phyloP scores from a whole-genome alignment of 768 basidiomycete species.

The Lactarius vividus region DNA sequence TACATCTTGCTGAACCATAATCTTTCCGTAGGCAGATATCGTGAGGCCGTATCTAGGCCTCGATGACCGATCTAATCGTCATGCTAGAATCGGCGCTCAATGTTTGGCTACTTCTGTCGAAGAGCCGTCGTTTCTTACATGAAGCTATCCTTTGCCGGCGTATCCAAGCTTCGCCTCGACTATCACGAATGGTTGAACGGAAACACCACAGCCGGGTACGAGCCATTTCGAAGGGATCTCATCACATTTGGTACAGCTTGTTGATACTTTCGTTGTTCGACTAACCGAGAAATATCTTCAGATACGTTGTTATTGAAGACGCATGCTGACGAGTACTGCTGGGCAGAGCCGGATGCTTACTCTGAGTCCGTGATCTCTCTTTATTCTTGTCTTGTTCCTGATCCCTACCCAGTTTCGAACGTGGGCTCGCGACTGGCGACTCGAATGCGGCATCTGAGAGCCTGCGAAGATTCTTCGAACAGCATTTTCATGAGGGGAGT shows the following conservation, averaged over 20 bases:
- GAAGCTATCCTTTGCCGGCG: conserved; percentile 73
- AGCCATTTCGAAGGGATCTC: conserved; percentile 27
- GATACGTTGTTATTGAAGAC: conserved; percentile 31
- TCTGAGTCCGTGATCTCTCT: conserved; percentile 16
- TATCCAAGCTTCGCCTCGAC: conserved; percentile 63
- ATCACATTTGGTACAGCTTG: conserved; percentile 22
- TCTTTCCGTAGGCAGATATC: conserved; percentile 17
- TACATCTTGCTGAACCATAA: conserved; percentile 27
- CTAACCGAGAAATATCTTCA: conserved; percentile 1
- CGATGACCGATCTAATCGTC: background rate
- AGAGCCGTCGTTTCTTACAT: conserved; percentile 71
- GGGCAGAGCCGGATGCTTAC: conserved; percentile 25
- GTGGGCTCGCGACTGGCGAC: conserved; percentile 62
- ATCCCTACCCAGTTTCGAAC: conserved; percentile 55
- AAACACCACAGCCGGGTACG: conserved; percentile 47
- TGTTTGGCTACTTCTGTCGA: conserved; percentile 80
- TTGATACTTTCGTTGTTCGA: background rate
- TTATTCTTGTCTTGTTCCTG: conserved; percentile 23
- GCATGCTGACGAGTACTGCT: conserved; percentile 25
- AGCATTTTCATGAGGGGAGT: conserved; percentile 74
- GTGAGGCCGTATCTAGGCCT: conserved; percentile 19
- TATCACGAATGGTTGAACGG: conserved; percentile 63
- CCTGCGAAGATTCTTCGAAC: conserved; percentile 78
- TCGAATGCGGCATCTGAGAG: conserved; percentile 67
- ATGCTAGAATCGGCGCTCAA: conserved; percentile 63